These are phyloP conservation scores for Globisporangium perplexum DNA, from an alignment of 352 stramenopile species.

Conservation along the genomic window DNA sequence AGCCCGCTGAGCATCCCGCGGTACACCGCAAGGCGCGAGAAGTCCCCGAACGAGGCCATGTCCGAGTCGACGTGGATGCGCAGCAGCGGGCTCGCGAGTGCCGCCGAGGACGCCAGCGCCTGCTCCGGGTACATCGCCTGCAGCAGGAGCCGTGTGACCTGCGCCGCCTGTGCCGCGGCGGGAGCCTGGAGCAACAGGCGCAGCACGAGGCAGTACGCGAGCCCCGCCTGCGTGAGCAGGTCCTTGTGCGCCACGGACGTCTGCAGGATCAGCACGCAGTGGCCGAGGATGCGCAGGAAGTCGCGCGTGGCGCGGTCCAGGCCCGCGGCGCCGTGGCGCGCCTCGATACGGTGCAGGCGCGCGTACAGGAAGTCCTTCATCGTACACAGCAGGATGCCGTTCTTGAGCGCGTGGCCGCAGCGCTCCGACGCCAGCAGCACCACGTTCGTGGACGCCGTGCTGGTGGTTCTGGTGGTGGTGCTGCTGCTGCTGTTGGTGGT, in stretches of 20 bases:
- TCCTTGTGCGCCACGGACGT: constrained; percentile 77
- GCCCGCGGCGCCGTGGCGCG: constrained; percentile 1
- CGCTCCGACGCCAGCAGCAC: constrained; percentile 72
- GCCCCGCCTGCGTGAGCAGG: constrained; percentile 63
- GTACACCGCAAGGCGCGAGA: constrained; percentile 59
- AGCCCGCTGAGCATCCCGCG: constrained; percentile 70
- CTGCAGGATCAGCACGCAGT: constrained; percentile 61
- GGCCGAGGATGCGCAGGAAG: constrained; percentile 40
- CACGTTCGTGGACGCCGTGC: constrained; percentile 44
- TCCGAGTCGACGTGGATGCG: constrained; percentile 36
- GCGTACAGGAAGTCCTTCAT: constrained; percentile 53
- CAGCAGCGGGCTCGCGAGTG: not conserved
- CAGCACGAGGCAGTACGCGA: constrained; percentile 64
- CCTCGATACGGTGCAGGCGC: constrained; percentile 17
- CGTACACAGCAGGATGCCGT: constrained; percentile 51
- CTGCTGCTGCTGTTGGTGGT: too few relatives aligned
- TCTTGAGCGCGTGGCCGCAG: constrained; percentile 65
- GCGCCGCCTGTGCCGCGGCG: not conserved
- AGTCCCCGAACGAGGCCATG: constrained; percentile 32
- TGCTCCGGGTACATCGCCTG: constrained; percentile 32
- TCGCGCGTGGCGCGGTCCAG: constrained; percentile 4
- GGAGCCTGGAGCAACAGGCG: constrained; percentile 45
- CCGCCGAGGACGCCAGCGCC: not conserved
- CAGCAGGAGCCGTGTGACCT: constrained; percentile 26
- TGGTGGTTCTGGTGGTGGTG: too few relatives aligned